A percentile compares a stretch with the other conserved stretches of the same genome.
Conservation (phyloP, 441 rosid species). For the Viola pubescens region DNA sequence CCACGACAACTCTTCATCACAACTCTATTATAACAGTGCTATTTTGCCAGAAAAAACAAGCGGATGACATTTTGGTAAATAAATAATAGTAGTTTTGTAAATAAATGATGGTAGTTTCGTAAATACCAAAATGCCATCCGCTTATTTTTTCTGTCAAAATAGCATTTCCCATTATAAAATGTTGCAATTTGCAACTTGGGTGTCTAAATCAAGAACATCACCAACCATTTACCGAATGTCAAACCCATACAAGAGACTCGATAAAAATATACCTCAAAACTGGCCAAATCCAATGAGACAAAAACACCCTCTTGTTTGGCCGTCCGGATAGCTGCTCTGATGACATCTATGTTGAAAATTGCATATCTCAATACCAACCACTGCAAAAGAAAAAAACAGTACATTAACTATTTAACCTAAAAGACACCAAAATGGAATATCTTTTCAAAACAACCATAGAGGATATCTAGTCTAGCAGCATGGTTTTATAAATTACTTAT, state of each 20-base stretch:
- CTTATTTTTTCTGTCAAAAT: too few species aligned
- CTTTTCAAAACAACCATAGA: background rate
- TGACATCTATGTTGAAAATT: slow-evolving; percentile 58
- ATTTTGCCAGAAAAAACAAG: too few species aligned
- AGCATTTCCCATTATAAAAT: too few species aligned
- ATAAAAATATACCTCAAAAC: slow-evolving; percentile 66
- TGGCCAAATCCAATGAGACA: slow-evolving; percentile 87
- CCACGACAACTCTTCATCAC: too few species aligned
- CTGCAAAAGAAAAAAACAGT: slow-evolving; percentile 28
- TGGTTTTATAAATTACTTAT: background rate
- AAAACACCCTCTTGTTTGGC: slow-evolving; percentile 79
- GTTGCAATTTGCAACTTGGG: background rate
- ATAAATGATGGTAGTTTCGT: too few species aligned
- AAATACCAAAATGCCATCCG: too few species aligned
- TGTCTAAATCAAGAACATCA: too few species aligned
- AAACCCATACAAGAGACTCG: background rate
- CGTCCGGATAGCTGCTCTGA: slow-evolving; percentile 54
- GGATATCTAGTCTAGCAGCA: background rate
- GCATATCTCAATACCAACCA: slow-evolving; percentile 84
- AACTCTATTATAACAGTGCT: too few species aligned
- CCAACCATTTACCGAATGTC: too few species aligned
- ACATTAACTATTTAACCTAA: background rate
- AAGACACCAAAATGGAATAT: background rate
- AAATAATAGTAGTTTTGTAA: too few species aligned
- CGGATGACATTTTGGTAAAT: too few species aligned